Conservation (phyloP, 805 yeast species). For the Candida cerambycidarum region DNA sequence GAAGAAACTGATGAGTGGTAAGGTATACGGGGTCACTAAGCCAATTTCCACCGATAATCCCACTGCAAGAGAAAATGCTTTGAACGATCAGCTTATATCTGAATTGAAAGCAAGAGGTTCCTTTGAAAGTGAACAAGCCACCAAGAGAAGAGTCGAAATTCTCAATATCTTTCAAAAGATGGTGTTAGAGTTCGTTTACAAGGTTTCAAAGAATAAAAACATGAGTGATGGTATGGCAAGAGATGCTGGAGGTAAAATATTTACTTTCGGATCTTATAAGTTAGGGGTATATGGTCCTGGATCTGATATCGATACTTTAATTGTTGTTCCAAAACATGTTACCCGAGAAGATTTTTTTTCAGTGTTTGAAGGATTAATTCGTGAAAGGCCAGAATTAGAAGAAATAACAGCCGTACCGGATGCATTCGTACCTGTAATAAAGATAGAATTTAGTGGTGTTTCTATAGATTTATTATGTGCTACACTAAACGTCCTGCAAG, state of each 20-base stretch:
- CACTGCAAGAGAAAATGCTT: slow-evolving; percentile 69
- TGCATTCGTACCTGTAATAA: slow-evolving; percentile 96
- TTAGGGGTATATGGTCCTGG: slow-evolving; percentile 98
- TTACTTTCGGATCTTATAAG: slow-evolving; percentile 91
- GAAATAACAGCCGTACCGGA: slow-evolving; percentile 94
- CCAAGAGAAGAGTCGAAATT: slow-evolving; percentile 76
- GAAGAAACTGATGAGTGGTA: slow-evolving; percentile 13
- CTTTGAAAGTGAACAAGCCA: slow-evolving; percentile 83
- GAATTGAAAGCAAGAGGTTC: slow-evolving; percentile 84
- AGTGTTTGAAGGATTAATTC: slow-evolving; percentile 69
- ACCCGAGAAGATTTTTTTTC: slow-evolving; percentile 85
- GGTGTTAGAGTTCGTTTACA: slow-evolving; percentile 78
- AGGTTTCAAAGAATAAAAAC: slow-evolving; percentile 75
- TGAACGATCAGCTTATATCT: slow-evolving; percentile 73
- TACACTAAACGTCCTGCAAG: slow-evolving; percentile 75
- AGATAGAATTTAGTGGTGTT: slow-evolving; percentile 84
- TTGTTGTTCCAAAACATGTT: slow-evolving; percentile 97
- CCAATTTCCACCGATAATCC: slow-evolving; percentile 89
- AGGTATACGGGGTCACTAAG: slow-evolving; percentile 63
- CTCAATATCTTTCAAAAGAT: slow-evolving; percentile 69
- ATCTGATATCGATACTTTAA: slow-evolving; percentile 92
- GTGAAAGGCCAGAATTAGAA: slow-evolving; percentile 76
- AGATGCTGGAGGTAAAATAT: slow-evolving; percentile 98
- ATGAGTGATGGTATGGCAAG: slow-evolving; percentile 97
- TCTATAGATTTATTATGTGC: slow-evolving; percentile 91